These are phyloP conservation scores for Cryptococcus amylolentus DNA, from an alignment of 1,284 basidiomycete species.

Conservation along the genomic window DNA sequence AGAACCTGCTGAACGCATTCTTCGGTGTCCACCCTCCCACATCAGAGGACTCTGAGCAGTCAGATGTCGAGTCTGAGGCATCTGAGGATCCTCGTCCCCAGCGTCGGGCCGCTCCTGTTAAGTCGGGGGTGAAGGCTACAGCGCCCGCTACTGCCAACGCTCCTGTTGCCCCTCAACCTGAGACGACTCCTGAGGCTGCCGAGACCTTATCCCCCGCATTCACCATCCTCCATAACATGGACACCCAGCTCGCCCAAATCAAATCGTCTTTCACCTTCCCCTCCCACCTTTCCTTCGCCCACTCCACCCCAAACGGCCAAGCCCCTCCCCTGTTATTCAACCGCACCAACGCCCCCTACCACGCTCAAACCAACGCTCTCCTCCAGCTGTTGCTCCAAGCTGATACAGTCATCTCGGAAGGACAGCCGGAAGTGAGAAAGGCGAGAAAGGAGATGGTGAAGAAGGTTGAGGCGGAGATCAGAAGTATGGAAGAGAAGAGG, in stretches of 20 bases:
- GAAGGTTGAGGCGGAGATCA: slow-evolving; percentile 80
- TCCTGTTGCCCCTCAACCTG: background rate
- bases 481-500: slow-evolving; percentile 78
- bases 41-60: background rate
- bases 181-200: background rate
- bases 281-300: slow-evolving; percentile 29
- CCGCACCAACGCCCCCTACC: slow-evolving; percentile 57
- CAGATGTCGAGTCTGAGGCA: slow-evolving; percentile 4
- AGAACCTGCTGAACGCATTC: slow-evolving; percentile 22
- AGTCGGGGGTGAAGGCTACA: too few relatives aligned
- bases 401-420: slow-evolving; percentile 65
- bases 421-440: slow-evolving; percentile 59
- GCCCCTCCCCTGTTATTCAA: slow-evolving; percentile 48
- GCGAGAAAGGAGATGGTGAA: slow-evolving; percentile 71
- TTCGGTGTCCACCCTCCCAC: slow-evolving; percentile 1
- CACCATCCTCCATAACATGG: slow-evolving; percentile 28
- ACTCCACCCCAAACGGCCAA: slow-evolving; percentile 10
- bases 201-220: slow-evolving; percentile 13
- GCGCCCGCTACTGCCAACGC: background rate
- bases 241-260: slow-evolving; percentile 25
- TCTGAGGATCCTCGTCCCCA: too few relatives aligned
- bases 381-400: slow-evolving; percentile 61
- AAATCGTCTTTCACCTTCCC: slow-evolving; percentile 38
- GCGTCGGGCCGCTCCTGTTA: too few relatives aligned
- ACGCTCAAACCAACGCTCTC: slow-evolving; percentile 60